Conservation (phyloP, 768 basidiomycete species). For the Rhodosporidiobolus sp. region DNA sequence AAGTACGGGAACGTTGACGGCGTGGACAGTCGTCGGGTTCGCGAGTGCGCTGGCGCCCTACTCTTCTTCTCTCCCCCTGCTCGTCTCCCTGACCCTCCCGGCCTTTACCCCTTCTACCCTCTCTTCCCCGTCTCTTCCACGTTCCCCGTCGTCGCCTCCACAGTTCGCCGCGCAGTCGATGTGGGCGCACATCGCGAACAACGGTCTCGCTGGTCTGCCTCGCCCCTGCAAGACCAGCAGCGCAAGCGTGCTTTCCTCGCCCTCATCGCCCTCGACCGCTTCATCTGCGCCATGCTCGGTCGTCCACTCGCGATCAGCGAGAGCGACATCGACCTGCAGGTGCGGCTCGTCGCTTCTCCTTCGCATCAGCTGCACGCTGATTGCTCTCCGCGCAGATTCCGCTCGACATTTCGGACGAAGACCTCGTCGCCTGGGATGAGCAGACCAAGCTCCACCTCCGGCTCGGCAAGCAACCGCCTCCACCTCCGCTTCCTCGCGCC, state of each 20-base stretch:
- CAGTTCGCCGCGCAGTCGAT: slow-evolving; percentile 70
- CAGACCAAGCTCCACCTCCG: too few relatives aligned
- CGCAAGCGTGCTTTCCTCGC: slow-evolving; percentile 76
- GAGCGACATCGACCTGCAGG: slow-evolving; percentile 60
- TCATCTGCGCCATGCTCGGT: slow-evolving; percentile 55
- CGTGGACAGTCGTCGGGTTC: slow-evolving; percentile 32
- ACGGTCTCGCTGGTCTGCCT: slow-evolving; percentile 47
- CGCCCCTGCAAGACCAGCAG: slow-evolving; percentile 61
- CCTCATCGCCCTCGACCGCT: slow-evolving; percentile 22
- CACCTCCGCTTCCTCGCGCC: neutral
- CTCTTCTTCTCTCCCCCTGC: neutral
- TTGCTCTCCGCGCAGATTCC: neutral
- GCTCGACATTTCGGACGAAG: slow-evolving; percentile 19
- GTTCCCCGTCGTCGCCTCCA: slow-evolving; percentile 57
- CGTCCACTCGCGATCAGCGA: slow-evolving; percentile 71
- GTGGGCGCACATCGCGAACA: slow-evolving; percentile 71
- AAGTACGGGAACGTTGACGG: slow-evolving; percentile 44
- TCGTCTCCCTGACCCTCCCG: neutral
- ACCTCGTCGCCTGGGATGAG: slow-evolving; percentile 26
- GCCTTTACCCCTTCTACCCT: slow-evolving; percentile 61
- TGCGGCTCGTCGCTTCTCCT: too few relatives aligned
- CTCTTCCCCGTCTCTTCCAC: slow-evolving; percentile 59
- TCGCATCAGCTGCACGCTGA: too few relatives aligned
- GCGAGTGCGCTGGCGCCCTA: neutral
- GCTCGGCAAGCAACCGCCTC: neutral